Conservation (phyloP, 257 asterid species). For the Cynanchum wilfordii region DNA sequence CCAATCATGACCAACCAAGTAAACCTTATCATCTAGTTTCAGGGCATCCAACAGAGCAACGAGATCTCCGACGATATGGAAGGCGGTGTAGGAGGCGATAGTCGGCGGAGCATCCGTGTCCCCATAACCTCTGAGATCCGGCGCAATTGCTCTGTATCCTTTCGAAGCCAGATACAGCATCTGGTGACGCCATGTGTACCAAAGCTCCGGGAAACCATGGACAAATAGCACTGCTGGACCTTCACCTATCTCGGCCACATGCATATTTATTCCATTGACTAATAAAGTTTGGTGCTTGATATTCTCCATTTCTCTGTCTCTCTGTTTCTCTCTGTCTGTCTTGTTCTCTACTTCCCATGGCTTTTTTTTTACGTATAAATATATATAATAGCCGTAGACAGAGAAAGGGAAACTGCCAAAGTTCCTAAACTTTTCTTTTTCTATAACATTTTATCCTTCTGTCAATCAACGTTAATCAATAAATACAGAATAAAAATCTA, state of each 20-base stretch:
- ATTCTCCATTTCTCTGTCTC: constrained; percentile 45
- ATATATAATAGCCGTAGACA: too few relatives aligned
- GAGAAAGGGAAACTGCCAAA: too few relatives aligned
- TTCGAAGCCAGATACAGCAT: constrained; percentile 63
- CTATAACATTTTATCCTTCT: too few relatives aligned
- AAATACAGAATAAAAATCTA: too few relatives aligned
- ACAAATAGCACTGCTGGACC: constrained; percentile 84
- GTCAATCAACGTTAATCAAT: too few relatives aligned
- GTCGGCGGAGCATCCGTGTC: constrained; percentile 77
- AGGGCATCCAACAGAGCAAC: constrained; percentile 56
- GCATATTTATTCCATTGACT: constrained; percentile 73
- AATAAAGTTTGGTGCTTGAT: constrained; percentile 48
- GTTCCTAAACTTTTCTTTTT: too few relatives aligned
- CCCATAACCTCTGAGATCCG: constrained; percentile 93
- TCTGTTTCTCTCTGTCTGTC: not conserved
- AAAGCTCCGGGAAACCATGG: constrained; percentile 97
- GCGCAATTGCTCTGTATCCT: constrained; percentile 84
- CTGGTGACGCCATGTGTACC: constrained; percentile 99
- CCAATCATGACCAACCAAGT: constrained; percentile 97
- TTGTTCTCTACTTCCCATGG: not conserved
- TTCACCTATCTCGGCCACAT: constrained; percentile 76
- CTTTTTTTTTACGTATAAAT: not conserved
- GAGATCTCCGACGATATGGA: constrained; percentile 75
- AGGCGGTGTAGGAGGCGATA: constrained; percentile 59
- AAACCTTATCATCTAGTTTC: constrained; percentile 52